Percentiles rank a stretch among this genome's conserved stretches.
Evolutionary conservation across 345 rosid genomes (phyloP).

Genomic region (Syzygium oleosum): DNA sequence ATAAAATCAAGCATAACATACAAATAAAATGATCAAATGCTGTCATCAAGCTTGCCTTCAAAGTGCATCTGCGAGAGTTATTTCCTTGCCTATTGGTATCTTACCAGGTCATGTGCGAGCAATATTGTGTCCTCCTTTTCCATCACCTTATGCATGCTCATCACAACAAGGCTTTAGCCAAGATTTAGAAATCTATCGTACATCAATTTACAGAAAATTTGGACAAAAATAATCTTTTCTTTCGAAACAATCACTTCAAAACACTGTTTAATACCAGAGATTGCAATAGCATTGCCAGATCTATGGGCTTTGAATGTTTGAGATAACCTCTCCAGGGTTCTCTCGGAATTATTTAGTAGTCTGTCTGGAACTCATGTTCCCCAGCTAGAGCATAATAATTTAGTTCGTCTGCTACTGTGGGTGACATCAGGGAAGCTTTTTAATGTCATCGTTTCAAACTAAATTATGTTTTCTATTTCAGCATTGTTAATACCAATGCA

Average conservation of each 20-base stretch:
- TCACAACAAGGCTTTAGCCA: neutral
- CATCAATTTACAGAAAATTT: neutral
- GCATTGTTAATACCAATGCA: neutral
- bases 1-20: neutral
- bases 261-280: neutral
- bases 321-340: neutral
- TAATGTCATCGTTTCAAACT: neutral
- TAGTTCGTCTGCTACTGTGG: neutral
- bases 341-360: neutral
- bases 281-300: neutral
- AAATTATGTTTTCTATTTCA: neutral
- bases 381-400: neutral
- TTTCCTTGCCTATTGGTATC: neutral
- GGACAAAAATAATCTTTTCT: neutral
- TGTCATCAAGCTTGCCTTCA: neutral
- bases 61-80: neutral
- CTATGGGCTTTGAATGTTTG: neutral
- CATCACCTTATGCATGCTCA: neutral
- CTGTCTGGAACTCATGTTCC: neutral
- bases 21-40: neutral
- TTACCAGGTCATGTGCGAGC: neutral
- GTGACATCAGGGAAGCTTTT: neutral
- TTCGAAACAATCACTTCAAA: neutral
- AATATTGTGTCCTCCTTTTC: neutral
- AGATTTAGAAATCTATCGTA: neutral